These are phyloP conservation scores for Blepharisma japonicum DNA, from an alignment of 73 alveolate species.

Conservation along the genomic window DNA sequence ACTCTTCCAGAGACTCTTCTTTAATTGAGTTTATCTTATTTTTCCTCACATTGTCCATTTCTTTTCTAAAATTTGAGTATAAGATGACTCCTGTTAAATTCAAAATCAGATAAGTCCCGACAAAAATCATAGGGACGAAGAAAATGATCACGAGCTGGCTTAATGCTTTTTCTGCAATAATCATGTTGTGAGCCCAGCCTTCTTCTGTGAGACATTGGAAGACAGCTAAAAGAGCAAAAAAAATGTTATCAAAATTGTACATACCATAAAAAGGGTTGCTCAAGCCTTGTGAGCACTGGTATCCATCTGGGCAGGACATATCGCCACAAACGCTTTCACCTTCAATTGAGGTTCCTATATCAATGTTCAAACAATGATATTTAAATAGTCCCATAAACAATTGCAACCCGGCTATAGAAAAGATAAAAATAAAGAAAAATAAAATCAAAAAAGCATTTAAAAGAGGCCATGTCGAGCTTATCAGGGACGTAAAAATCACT, in stretches of 20 bases:
- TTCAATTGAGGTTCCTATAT: constrained; percentile 58
- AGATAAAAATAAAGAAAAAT: constrained; percentile 75
- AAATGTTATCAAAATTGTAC: constrained; percentile 77
- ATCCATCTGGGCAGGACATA: constrained; percentile 60
- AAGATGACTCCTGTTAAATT: constrained; percentile 88
- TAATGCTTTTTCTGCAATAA: constrained; percentile 59
- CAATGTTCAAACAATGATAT: constrained; percentile 63
- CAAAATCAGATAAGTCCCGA: constrained; percentile 81
- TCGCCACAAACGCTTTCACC: constrained; percentile 57
- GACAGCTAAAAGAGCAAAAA: constrained; percentile 68
- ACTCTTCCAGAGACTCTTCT: neutral
- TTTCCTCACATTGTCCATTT: constrained; percentile 2
- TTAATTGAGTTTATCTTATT: neutral
- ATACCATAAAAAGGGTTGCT: constrained; percentile 74
- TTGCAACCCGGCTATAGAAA: constrained; percentile 88
- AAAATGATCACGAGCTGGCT: constrained; percentile 57
- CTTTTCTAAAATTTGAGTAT: constrained; percentile 68
- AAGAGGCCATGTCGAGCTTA: constrained; percentile 71
- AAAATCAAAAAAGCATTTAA: constrained; percentile 73
- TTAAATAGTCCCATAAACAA: constrained; percentile 70
- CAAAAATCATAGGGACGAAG: constrained; percentile 65
- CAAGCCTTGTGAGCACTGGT: constrained; percentile 71
- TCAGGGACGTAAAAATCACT: constrained; percentile 70
- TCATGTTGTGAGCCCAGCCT: constrained; percentile 87
- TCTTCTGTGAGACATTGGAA: constrained; percentile 80